Percentiles rank a stretch among this genome's conserved stretches.
phyloP scores from a whole-genome alignment of 176 grass and related monocot genomes.

The Oryza glaberrima region DNA sequence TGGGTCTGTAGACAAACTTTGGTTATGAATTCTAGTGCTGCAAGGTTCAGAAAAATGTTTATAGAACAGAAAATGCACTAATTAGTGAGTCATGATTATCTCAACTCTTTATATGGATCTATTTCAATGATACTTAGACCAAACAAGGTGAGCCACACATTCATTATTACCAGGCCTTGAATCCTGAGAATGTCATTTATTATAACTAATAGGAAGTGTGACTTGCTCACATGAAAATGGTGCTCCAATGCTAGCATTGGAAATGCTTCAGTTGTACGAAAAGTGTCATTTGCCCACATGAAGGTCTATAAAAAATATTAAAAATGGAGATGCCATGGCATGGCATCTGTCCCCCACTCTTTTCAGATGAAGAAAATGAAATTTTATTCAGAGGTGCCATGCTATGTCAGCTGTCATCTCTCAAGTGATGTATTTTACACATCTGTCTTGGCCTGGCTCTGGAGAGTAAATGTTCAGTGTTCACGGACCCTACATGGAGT shows the following conservation, averaged over 20 bases:
- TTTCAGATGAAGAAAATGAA: neutral
- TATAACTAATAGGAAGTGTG: neutral
- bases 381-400: neutral
- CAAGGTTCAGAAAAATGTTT: neutral
- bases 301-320: neutral
- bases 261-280: neutral
- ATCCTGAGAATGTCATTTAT: neutral
- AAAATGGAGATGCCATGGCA: neutral
- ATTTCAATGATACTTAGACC: neutral
- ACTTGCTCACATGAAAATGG: no score
- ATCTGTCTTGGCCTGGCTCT: constrained; percentile 3
- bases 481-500: neutral
- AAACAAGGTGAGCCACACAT: neutral
- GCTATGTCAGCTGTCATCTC: neutral
- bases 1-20: no score
- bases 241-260: neutral
- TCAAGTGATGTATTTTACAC: constrained; percentile 9
- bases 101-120: neutral
- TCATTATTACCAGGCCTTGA: neutral
- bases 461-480: neutral
- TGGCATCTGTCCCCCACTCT: neutral
- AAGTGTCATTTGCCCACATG: neutral
- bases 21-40: neutral
- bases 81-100: neutral
- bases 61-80: neutral